Evolutionary conservation across 1,139 yeast species (phyloP), one percentile per base, ranked within the genome.

Genomic region (Hyphopichia buzzinii): DNA sequence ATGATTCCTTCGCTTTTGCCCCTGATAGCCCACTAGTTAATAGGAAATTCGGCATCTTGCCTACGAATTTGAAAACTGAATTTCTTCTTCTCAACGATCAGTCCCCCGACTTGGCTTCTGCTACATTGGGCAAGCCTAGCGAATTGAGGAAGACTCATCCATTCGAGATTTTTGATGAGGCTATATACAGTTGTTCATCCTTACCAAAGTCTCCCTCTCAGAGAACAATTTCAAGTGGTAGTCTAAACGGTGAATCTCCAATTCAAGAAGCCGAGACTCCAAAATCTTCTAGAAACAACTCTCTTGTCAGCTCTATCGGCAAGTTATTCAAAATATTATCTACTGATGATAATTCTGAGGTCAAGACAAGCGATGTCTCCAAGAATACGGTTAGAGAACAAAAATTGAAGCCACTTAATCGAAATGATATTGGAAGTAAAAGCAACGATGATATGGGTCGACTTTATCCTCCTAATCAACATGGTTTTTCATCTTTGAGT

Each of bases 121-220:
- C 54, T 1, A 41, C 50, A 4, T 39, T 53, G 1, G 30, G 48
- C n/a, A 55, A 53, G 36, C 47, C 64, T 7, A 62, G 65, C 43
- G 72, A 64, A 40, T 53, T 69, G 30, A 56, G 70, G 32, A 72
- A 74, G 45, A 69, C 77, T 1, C 82, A 81, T 55, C 79, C 89
- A 1, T 85, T 72, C 57, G 95, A 85, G 49, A 76, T 84, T 4
- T 77, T 84, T 46, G 95, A 85, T 54, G 92, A 84, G 47, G 82
- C 87, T 2, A 79, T 84, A 19, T 84, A 84, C 54, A 74, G 84
- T 2, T 75, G 77, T 39, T 62, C 75, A 3, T 51, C 70, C 16
- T 51, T 65, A 31, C 64, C 71, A 4, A 44, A 43, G 12, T 34
- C 55, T 2, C 47, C 52, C 8, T 27, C 40, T 10, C 39, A 39